These are phyloP conservation scores for Leucaena leucocephala DNA, from an alignment of 306 rosid species.

Conservation along the genomic window DNA sequence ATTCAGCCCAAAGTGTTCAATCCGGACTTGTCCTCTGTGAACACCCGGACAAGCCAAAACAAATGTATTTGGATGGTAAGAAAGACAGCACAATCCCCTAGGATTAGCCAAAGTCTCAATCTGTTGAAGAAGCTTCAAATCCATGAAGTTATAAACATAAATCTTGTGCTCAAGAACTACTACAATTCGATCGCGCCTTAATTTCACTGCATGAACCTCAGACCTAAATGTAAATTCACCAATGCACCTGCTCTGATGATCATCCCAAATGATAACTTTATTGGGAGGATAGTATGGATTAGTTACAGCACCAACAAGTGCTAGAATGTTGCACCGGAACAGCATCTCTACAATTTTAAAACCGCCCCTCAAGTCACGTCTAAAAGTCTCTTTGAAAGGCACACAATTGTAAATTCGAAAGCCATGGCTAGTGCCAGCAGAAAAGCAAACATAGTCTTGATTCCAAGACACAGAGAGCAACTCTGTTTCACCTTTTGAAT, in stretches of 20 bases:
- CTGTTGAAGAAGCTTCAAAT: constrained; percentile 90
- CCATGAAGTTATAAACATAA: constrained; percentile 76
- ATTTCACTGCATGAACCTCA: constrained; percentile 80
- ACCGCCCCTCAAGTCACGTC: constrained; percentile 83
- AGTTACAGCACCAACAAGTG: constrained; percentile 83
- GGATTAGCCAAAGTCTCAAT: constrained; percentile 86
- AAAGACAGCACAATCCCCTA: constrained; percentile 85
- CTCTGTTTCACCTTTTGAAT: constrained; percentile 50
- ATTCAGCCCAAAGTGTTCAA: constrained; percentile 87
- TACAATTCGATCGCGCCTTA: constrained; percentile 80
- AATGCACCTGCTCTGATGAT: constrained; percentile 83
- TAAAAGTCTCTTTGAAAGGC: constrained; percentile 85
- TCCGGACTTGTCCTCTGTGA: constrained; percentile 75
- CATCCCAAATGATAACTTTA: constrained; percentile 98
- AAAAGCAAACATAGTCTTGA: constrained; percentile 85
- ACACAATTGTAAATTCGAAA: constrained; percentile 85
- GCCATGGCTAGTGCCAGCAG: constrained; percentile 89
- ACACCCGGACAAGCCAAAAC: constrained; percentile 92
- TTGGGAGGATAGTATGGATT: constrained; percentile 80
- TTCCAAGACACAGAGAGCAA: constrained; percentile 83
- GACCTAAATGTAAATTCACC: constrained; percentile 88
- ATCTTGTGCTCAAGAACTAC: constrained; percentile 94
- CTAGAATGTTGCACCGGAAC: constrained; percentile 84
- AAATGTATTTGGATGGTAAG: constrained; percentile 74
- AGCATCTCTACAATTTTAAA: constrained; percentile 93